These are phyloP conservation scores for Myxozyma melibiosi DNA, from an alignment of 805 yeast species.

Conservation along the genomic window DNA sequence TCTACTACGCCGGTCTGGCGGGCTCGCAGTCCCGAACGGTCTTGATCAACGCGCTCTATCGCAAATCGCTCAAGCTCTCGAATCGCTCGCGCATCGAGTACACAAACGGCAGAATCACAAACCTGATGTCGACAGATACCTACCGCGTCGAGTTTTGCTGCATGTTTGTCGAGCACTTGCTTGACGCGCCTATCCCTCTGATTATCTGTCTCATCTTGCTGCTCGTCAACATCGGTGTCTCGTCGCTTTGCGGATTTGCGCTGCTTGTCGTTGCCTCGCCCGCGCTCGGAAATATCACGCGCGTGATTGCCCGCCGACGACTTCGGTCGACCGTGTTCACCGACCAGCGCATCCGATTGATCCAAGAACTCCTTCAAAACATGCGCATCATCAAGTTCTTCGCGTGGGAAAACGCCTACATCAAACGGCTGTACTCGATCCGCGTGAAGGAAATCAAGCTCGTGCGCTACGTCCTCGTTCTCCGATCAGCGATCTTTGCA, in stretches of 20 bases:
- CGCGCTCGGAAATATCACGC: constrained; percentile 52
- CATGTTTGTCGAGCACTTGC: constrained; percentile 65
- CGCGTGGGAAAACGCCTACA: constrained; percentile 88
- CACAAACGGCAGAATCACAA: constrained; percentile 72
- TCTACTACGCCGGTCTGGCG: constrained; percentile 59
- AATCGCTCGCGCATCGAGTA: constrained; percentile 59
- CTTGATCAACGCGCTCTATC: constrained; percentile 67
- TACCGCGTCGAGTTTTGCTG: constrained; percentile 77
- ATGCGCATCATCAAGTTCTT: constrained; percentile 84
- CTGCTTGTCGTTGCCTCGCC: constrained; percentile 46
- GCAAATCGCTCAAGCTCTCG: constrained; percentile 66
- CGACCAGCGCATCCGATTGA: constrained; percentile 71
- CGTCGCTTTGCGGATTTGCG: constrained; percentile 71
- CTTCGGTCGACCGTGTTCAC: constrained; percentile 62
- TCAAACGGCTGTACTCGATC: constrained; percentile 53
- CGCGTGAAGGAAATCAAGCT: constrained; percentile 64
- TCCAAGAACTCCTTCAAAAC: constrained; percentile 76
- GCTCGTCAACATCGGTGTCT: constrained; percentile 67
- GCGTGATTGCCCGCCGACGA: constrained; percentile 57
- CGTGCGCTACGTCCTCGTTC: constrained; percentile 63
- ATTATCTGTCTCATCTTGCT: constrained; percentile 65
- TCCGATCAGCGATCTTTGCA: constrained; percentile 66
- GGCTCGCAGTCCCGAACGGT: constrained; percentile 76
- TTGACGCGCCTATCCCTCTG: constrained; percentile 66
- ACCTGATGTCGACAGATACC: constrained; percentile 78